Conservation (phyloP, 768 basidiomycete genomes). For the Cystobasidium tubakii region DNA sequence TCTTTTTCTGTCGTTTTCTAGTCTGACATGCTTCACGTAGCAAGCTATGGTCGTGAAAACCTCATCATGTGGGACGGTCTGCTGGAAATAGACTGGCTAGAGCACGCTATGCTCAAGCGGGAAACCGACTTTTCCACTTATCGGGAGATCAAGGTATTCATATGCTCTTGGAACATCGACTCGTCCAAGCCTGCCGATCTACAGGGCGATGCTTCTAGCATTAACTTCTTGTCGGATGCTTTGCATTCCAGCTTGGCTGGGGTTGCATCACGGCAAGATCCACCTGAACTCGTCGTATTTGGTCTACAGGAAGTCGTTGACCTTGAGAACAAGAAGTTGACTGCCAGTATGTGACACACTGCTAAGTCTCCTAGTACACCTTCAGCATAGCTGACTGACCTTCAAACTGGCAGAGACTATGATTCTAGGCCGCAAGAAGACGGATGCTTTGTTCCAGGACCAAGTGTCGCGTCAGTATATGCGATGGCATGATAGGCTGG, state of each 20-base stretch:
- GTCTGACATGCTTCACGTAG: slow-evolving; percentile 23
- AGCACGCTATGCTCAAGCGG: slow-evolving; percentile 66
- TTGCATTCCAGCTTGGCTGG: slow-evolving; percentile 50
- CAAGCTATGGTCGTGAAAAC: slow-evolving; percentile 30
- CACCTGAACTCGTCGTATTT: slow-evolving; percentile 83
- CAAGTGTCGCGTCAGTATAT: slow-evolving; percentile 81
- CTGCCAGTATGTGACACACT: slow-evolving; percentile 57
- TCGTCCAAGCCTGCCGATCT: slow-evolving; percentile 75
- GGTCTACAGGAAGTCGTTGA: slow-evolving; percentile 96
- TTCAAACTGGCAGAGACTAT: slow-evolving; percentile 60
- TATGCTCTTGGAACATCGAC: slow-evolving; percentile 90
- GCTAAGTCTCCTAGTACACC: neutral
- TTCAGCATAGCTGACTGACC: neutral
- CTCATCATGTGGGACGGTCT: neutral
- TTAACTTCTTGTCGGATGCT: slow-evolving; percentile 70
- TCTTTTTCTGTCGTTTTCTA: neutral
- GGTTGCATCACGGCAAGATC: slow-evolving; percentile 56
- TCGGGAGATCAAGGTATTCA: slow-evolving; percentile 67
- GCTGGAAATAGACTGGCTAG: slow-evolving; percentile 51
- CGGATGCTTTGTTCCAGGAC: slow-evolving; percentile 62
- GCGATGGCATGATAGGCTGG: slow-evolving; percentile 76
- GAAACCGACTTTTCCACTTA: slow-evolving; percentile 73
- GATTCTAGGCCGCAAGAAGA: slow-evolving; percentile 65
- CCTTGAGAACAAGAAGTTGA: slow-evolving; percentile 83
- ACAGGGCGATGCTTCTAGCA: slow-evolving; percentile 60